Evolutionary conservation across 768 basidiomycete species (phyloP).

Genomic region (Nidularia pulvinata): DNA sequence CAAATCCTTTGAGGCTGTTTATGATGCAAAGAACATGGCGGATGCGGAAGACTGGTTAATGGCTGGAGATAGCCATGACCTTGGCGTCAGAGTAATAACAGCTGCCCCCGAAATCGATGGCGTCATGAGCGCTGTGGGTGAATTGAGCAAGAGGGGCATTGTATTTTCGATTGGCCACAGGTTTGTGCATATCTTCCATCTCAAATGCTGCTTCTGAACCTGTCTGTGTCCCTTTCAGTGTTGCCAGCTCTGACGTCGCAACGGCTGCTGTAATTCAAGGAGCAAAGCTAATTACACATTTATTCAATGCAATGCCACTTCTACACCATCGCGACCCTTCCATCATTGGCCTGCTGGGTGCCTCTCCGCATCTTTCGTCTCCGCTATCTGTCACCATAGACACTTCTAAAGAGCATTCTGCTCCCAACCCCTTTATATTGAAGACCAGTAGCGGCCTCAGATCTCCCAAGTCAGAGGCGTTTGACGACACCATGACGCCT

Average conservation of each 20-base stretch:
- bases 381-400: neutral
- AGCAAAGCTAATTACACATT: constrained; percentile 85
- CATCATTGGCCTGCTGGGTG: constrained; percentile 85
- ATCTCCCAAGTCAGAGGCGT: constrained; percentile 50
- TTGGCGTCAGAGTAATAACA: constrained; percentile 80
- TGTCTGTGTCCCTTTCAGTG: constrained; percentile 33
- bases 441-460: neutral
- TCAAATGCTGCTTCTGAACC: constrained; percentile 1
- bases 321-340: constrained; percentile 90
- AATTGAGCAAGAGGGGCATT: constrained; percentile 63
- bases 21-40: constrained; percentile 64
- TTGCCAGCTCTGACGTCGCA: constrained; percentile 74
- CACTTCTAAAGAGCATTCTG: no score
- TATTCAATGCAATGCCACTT: constrained; percentile 94
- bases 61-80: constrained; percentile 38
- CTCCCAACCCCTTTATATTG: no score
- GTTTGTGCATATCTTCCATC: constrained; percentile 29
- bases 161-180: constrained; percentile 90
- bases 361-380: constrained; percentile 58
- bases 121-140: constrained; percentile 68
- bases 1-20: constrained; percentile 70
- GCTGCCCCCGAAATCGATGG: constrained; percentile 87
- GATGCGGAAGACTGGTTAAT: constrained; percentile 71
- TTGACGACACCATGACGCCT: constrained; percentile 57
- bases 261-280: constrained; percentile 70